Evolutionary conservation across 2,329 filamentous ascomycete species (phyloP).

Genomic region (Neofusicoccum laricinum): DNA sequence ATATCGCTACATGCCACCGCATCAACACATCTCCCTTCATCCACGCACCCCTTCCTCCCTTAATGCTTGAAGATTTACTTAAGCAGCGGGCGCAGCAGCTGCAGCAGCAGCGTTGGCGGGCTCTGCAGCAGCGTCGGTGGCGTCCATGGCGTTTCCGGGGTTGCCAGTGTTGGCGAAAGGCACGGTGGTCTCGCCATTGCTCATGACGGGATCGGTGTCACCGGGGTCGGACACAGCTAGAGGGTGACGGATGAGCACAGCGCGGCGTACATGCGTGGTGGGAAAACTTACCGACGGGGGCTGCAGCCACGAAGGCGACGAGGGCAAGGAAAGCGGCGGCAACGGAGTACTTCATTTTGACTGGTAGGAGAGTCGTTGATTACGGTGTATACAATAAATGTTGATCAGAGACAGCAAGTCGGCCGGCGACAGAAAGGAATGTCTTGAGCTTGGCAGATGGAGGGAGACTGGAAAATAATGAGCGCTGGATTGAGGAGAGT

Average conservation of each 20-base stretch:
- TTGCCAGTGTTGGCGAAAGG: not conserved
- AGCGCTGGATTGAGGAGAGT: not conserved
- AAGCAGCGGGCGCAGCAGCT: no score
- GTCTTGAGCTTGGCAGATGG: slow-evolving; percentile 1
- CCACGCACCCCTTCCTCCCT: no score
- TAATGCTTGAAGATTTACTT: no score
- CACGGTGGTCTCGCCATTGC: not conserved
- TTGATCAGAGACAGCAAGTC: not conserved
- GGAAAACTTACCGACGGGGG: not conserved
- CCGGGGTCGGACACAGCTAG: not conserved
- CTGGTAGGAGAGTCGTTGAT: not conserved
- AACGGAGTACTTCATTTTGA: slow-evolving; percentile 3
- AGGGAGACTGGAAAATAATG: not conserved
- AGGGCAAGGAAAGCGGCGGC: not conserved
- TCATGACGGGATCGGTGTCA: slow-evolving; percentile 3
- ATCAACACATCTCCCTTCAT: no score
- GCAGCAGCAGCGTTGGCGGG: no score
- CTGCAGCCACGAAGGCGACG: not conserved
- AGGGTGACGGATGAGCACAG: no score
- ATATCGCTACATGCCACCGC: no score
- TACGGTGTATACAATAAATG: not conserved
- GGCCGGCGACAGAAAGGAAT: slow-evolving; percentile 13
- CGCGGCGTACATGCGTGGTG: no score
- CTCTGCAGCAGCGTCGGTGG: not conserved
- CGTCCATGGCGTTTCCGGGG: not conserved